Percentiles rank a stretch among this genome's conserved stretches.
Conservation (phyloP, 139 green algal species). For the Picochlorum sp. region DNA sequence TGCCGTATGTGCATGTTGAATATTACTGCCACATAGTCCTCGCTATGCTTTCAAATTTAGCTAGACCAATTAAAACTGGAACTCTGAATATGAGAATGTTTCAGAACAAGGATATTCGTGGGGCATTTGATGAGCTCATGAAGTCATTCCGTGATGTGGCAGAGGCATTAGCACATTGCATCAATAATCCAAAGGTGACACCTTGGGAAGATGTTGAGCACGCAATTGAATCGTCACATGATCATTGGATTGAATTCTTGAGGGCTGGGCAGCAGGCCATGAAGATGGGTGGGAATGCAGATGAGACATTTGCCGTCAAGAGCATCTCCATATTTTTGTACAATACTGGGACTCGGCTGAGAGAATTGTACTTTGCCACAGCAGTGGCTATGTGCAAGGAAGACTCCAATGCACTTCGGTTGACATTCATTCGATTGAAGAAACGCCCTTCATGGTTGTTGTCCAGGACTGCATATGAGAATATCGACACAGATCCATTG, state of each 20-base stretch:
- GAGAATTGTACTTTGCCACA: background rate
- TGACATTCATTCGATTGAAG: background rate
- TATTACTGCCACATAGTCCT: background rate
- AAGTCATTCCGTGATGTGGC: background rate
- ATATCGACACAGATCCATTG: background rate
- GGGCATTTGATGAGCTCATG: background rate
- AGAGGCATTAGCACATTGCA: background rate
- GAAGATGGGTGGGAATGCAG: background rate
- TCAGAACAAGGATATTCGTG: background rate
- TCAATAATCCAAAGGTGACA: background rate
- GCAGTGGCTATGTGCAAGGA: background rate
- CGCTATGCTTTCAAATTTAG: background rate
- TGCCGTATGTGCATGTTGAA: background rate
- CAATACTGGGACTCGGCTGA: background rate
- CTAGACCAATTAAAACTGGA: background rate
- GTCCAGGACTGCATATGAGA: background rate
- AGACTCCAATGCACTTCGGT: background rate
- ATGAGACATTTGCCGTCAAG: background rate
- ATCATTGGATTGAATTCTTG: background rate
- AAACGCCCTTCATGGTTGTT: background rate
- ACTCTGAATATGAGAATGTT: slow-evolving; percentile 1
- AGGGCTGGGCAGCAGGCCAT: background rate
- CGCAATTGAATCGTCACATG: background rate
- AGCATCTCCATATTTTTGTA: slow-evolving; percentile 2
- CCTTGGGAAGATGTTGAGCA: background rate